Evolutionary conservation across 2,329 filamentous ascomycete species (phyloP).

Genomic region (Diplocarpon mali): DNA sequence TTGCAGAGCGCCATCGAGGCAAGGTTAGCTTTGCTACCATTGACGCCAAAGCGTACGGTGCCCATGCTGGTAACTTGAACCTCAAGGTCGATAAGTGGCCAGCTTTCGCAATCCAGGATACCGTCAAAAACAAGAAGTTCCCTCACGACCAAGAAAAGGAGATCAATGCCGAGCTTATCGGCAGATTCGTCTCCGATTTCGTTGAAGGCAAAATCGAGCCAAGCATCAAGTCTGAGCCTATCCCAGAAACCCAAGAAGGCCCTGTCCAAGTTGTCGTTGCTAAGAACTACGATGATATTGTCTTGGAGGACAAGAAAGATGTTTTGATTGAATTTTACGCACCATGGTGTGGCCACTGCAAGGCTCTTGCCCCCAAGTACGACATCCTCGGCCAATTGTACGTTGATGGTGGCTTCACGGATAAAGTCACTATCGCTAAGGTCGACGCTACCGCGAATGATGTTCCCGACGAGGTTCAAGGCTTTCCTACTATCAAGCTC

Average conservation of each 20-base stretch:
- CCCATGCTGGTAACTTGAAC: constrained; percentile 94
- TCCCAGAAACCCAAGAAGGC: constrained; percentile 87
- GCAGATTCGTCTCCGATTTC: constrained; percentile 78
- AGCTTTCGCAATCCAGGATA: constrained; percentile 95
- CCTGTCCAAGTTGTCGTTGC: constrained; percentile 82
- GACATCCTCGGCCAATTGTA: constrained; percentile 79
- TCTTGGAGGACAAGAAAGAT: constrained; percentile 91
- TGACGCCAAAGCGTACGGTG: constrained; percentile 86
- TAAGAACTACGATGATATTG: constrained; percentile 84
- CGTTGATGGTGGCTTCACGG: constrained; percentile 63
- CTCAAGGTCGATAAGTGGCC: constrained; percentile 93
- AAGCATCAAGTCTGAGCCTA: constrained; percentile 96
- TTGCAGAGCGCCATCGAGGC: constrained; percentile 88
- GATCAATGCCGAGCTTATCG: constrained; percentile 57
- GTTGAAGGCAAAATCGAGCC: constrained; percentile 79
- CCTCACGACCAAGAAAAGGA: constrained; percentile 79
- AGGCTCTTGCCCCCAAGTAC: constrained; percentile 92
- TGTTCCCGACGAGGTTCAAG: constrained; percentile 89
- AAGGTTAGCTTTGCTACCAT: constrained; percentile 97
- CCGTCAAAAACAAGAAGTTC: constrained; percentile 92
- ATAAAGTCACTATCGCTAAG: constrained; percentile 90
- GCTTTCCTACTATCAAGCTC: constrained; percentile 99
- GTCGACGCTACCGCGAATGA: constrained; percentile 95
- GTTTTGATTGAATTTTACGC: constrained; percentile 98
- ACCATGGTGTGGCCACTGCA: constrained; percentile 99